Percentiles rank a stretch among this genome's conserved stretches.
These are phyloP conservation scores for Hymenoscyphus albidus DNA, from an alignment of 2,329 filamentous ascomycete species.

Conservation along the genomic window DNA sequence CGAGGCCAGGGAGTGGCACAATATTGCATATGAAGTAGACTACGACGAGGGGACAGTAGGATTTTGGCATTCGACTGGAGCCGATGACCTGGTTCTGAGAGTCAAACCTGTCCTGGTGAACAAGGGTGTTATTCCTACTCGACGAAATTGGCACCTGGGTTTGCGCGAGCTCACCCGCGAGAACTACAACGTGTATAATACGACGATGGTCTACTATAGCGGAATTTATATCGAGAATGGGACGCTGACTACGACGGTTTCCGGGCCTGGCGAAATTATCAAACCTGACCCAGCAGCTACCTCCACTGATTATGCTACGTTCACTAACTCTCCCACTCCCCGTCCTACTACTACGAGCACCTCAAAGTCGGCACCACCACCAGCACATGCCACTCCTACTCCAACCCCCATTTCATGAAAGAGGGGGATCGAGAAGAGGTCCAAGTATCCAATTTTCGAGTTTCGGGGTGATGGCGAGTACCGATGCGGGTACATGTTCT, in stretches of 20 bases:
- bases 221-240: conserved; percentile 66
- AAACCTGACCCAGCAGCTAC: not conserved
- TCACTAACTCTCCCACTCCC: not conserved
- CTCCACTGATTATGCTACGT: not conserved
- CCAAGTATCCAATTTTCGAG: too few species aligned
- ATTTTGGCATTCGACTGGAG: conserved; percentile 65
- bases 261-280: conserved; percentile 23
- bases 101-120: conserved; percentile 55
- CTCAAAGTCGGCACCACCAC: not conserved
- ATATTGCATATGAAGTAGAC: conserved; percentile 68
- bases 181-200: conserved; percentile 44
- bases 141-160: conserved; percentile 67
- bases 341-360: not conserved
- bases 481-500: too few species aligned
- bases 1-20: conserved; percentile 64
- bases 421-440: too few species aligned
- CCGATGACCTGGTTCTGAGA: conserved; percentile 50
- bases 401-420: too few species aligned
- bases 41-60: conserved; percentile 57
- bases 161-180: conserved; percentile 58
- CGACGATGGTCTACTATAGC: conserved; percentile 66
- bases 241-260: conserved; percentile 37
- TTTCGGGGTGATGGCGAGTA: too few species aligned
- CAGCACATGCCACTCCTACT: not conserved
- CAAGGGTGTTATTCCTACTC: conserved; percentile 53